Evolutionary conservation across 2,329 filamentous ascomycete species (phyloP).

Genomic region (Ophiosphaerella korrae): DNA sequence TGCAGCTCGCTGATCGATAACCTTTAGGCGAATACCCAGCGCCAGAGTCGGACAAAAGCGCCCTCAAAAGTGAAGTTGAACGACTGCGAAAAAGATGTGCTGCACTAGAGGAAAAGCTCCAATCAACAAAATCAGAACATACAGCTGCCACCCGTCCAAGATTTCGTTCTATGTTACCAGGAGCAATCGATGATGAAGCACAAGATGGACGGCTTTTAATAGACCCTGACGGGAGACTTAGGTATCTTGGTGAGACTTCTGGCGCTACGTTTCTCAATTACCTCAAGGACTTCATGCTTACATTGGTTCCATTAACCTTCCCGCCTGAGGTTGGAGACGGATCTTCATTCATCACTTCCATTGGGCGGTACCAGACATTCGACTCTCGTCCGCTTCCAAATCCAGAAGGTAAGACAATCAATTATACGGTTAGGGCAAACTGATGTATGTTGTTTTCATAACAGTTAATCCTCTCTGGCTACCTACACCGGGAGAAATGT

Average conservation of each 20-base stretch:
- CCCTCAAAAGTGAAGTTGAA: constrained; percentile 28
- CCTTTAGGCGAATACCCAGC: constrained; percentile 20
- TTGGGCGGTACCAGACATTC: constrained; percentile 35
- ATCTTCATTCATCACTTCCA: constrained; percentile 24
- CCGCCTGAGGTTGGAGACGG: constrained; percentile 20
- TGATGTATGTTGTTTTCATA: not conserved
- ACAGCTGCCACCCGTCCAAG: constrained; percentile 16
- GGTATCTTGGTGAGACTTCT: constrained; percentile 32
- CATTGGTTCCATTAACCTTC: constrained; percentile 23
- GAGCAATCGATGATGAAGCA: constrained; percentile 15
- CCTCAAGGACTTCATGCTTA: constrained; percentile 33
- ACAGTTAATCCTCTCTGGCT: constrained; percentile 32
- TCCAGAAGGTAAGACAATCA: constrained; percentile 12
- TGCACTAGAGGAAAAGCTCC: constrained; percentile 22
- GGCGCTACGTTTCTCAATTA: constrained; percentile 34
- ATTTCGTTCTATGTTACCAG: constrained; percentile 11
- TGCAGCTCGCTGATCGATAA: not conserved
- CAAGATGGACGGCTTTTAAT: constrained; percentile 23
- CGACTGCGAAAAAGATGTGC: constrained; percentile 27
- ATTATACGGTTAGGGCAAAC: not conserved
- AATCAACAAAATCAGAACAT: constrained; percentile 18
- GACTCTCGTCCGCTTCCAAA: constrained; percentile 34
- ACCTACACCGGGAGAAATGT: constrained; percentile 26
- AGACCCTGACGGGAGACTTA: constrained; percentile 20
- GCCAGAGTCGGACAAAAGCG: constrained; percentile 23